Evolutionary conservation across 164 flowering plant genomes (phyloP), one percentile per base, ranked within the genome.

Genomic region (Cinnamomum micranthum): DNA sequence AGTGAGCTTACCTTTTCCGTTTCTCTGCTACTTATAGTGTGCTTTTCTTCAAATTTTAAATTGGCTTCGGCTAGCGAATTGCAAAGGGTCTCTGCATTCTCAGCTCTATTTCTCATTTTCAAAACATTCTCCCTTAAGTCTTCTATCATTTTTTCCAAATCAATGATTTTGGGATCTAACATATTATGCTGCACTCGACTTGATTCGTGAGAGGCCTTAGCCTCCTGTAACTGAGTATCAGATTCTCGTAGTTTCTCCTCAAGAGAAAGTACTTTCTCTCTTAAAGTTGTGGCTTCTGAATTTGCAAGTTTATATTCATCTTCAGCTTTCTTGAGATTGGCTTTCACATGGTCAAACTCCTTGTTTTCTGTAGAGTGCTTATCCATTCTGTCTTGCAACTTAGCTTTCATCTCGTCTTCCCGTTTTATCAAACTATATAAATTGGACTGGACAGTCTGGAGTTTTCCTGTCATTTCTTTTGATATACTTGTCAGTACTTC

Each of bases 401-500:
- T 79, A 50, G 84, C 76, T 69, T 65, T 87, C 62, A 91, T 72
- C 25, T 83, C 86, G 59, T 68, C 78, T 84, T 90, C 95, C 76
- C 86, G 80, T 74, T 82, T 80, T 24, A 73, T 50, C 2, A 84
- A 85, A 79, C 82, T 81, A 64, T 85, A 91, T 58, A 92, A 75
- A 81, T 79, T 84, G 73, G 90, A 88, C 62, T 87, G 90, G 66
- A 79, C 70, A 58, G 86, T 47, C 66, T 93, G 95, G 52, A 89
- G 78, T 24, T 73, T 80, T 28, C 89, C 85, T 65, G 84, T 68
- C 31, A 91, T 67, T 74, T 91, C 93, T 80, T 88, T 89, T 9
- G 93, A 86, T 60, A 84, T 81, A 60, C 94, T 94, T 79, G 51
- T 80, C 35, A 92, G 79, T 51, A 90, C 80, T 65, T 78, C 91